These are phyloP conservation scores for Solanum ossicruentum DNA, from an alignment of 257 asterid genomes.

Conservation along the genomic window DNA sequence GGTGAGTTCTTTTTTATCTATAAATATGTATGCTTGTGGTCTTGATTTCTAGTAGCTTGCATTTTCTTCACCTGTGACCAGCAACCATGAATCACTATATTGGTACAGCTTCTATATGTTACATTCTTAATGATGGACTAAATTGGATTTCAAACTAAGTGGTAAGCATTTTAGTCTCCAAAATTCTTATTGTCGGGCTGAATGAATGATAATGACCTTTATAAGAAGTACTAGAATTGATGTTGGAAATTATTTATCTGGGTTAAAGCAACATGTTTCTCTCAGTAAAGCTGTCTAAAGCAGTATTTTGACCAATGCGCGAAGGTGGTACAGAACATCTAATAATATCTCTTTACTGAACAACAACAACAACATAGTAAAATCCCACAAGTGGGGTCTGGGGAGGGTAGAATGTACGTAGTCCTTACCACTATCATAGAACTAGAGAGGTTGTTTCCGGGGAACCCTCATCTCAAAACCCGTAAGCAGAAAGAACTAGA, in stretches of 20 bases:
- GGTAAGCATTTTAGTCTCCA: background rate
- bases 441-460: too few relatives aligned
- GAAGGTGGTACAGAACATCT: background rate
- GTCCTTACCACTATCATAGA: too few relatives aligned
- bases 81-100: background rate
- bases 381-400: too few relatives aligned
- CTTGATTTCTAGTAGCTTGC: background rate
- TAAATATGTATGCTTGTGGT: background rate
- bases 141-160: background rate
- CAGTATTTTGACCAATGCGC: background rate
- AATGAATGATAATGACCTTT: background rate
- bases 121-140: background rate
- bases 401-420: too few relatives aligned
- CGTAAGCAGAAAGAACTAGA: too few relatives aligned
- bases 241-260: background rate
- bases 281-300: background rate
- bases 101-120: background rate
- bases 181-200: background rate
- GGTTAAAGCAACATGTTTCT: background rate
- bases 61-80: background rate
- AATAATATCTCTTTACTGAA: background rate
- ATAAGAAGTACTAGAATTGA: background rate
- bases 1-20: constrained; percentile 48
- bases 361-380: too few relatives aligned
- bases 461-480: too few relatives aligned